These are phyloP conservation scores for Gossypium herbaceum DNA, from an alignment of 345 rosid genomes.

Conservation along the genomic window DNA sequence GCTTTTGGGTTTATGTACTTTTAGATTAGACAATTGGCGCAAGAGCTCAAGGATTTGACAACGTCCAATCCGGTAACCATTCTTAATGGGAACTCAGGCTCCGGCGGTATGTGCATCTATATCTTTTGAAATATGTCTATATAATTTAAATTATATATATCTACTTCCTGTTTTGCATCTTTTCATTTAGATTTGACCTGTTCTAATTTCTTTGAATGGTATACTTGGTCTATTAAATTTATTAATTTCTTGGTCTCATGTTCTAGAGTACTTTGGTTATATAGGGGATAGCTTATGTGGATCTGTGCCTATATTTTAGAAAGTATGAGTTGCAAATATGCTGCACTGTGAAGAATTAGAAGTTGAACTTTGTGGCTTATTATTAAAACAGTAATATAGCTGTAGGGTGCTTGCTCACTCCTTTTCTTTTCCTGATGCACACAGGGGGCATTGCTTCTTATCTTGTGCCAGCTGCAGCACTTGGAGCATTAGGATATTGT, in stretches of 20 bases:
- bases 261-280: not conserved
- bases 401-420: not conserved
- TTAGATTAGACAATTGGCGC: constrained; percentile 77
- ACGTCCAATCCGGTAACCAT: constrained; percentile 67
- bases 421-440: constrained; percentile 15
- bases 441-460: constrained; percentile 70
- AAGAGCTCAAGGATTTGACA: constrained; percentile 82
- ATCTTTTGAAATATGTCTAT: not conserved
- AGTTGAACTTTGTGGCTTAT: not conserved
- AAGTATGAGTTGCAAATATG: constrained; percentile 25
- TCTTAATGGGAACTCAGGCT: constrained; percentile 55
- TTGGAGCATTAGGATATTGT: constrained; percentile 95
- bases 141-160: not conserved
- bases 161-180: not conserved
- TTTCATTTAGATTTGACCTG: not conserved
- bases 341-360: not conserved
- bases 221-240: not conserved
- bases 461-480: constrained; percentile 81
- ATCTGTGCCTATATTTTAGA: not conserved
- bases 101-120: constrained; percentile 36
- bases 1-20: constrained; percentile 11
- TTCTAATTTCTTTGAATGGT: not conserved
- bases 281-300: not conserved
- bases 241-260: not conserved
- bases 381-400: not conserved